Evolutionary conservation across 192 early-diverging fungal genomes (phyloP).

Genomic region (Piromyces sp.): DNA sequence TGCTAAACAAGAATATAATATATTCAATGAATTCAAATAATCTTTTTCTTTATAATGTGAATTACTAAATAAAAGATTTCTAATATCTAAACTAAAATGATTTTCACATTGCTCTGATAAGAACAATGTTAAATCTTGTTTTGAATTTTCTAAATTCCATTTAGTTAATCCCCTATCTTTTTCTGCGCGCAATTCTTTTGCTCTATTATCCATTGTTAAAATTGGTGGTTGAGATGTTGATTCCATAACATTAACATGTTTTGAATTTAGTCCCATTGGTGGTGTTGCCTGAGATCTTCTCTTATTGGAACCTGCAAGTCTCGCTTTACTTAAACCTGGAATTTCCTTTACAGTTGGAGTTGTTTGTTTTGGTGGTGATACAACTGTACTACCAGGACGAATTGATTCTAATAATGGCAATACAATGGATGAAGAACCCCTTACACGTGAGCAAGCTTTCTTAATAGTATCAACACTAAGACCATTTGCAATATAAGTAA

Average conservation of each 20-base stretch:
- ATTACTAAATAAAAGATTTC: conserved; percentile 46
- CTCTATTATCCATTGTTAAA: conserved; percentile 37
- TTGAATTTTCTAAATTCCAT: conserved; percentile 50
- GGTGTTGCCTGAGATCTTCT: conserved; percentile 7
- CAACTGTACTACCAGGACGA: neutral
- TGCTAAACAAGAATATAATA: conserved; percentile 48
- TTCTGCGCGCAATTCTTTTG: conserved; percentile 49
- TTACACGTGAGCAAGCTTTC: neutral
- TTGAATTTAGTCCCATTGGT: conserved; percentile 7
- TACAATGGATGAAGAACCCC: neutral
- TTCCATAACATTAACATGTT: neutral
- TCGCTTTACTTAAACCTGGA: neutral
- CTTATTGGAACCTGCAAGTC: conserved; percentile 5
- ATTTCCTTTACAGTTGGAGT: neutral
- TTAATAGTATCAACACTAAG: neutral
- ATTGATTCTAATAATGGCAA: neutral
- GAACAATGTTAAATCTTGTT: conserved; percentile 39
- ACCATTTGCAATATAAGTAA: conserved; percentile 32
- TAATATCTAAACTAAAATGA: conserved; percentile 39
- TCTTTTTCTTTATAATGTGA: conserved; percentile 81
- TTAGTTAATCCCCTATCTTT: conserved; percentile 50
- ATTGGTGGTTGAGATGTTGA: conserved; percentile 22
- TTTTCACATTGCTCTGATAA: conserved; percentile 40
- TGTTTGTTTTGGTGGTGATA: neutral
- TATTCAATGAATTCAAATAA: conserved; percentile 40